Percentiles rank a stretch among this genome's conserved stretches.
phyloP scores from a whole-genome alignment of 1,139 yeast species.

The Torulaspora globosa region DNA sequence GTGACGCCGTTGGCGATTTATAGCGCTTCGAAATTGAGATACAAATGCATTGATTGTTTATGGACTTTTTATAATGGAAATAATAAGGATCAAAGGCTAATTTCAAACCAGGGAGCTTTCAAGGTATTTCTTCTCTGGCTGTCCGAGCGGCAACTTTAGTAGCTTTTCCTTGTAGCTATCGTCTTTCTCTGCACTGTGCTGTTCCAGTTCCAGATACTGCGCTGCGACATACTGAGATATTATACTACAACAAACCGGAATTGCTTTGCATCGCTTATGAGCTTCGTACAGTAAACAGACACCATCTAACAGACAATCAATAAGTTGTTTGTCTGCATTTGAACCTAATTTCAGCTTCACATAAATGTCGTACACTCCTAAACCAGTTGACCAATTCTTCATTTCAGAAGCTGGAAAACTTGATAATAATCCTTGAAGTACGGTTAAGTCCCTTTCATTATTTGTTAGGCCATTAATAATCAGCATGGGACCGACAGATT shows the following conservation, averaged over 20 bases:
- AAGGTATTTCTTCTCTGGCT: conserved; percentile 25
- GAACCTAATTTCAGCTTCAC: conserved; percentile 27
- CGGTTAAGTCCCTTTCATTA: conserved; percentile 39
- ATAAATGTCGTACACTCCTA: conserved; percentile 54
- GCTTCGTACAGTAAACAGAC: conserved; percentile 39
- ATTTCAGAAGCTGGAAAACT: conserved; percentile 49
- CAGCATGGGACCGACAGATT: conserved; percentile 62
- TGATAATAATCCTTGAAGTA: conserved; percentile 43
- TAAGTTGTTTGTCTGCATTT: conserved; percentile 26
- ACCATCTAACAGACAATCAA: conserved; percentile 44
- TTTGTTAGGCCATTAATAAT: conserved; percentile 43
- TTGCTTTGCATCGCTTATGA: conserved; percentile 16
- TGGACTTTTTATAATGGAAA: not conserved
- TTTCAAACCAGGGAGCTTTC: conserved; percentile 4
- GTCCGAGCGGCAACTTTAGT: conserved; percentile 27
- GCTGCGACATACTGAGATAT: conserved; percentile 26
- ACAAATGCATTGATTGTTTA: conserved; percentile 4
- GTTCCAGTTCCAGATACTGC: conserved; percentile 13
- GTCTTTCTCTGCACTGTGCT: conserved; percentile 3
- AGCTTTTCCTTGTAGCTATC: conserved; percentile 14
- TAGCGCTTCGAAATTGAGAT: conserved; percentile 9
- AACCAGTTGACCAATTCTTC: conserved; percentile 55
- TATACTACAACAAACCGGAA: conserved; percentile 33
- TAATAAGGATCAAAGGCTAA: not conserved
- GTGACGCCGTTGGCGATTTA: conserved; percentile 38